phyloP scores from a whole-genome alignment of 768 basidiomycete genomes.

The Grammothele lineata region DNA sequence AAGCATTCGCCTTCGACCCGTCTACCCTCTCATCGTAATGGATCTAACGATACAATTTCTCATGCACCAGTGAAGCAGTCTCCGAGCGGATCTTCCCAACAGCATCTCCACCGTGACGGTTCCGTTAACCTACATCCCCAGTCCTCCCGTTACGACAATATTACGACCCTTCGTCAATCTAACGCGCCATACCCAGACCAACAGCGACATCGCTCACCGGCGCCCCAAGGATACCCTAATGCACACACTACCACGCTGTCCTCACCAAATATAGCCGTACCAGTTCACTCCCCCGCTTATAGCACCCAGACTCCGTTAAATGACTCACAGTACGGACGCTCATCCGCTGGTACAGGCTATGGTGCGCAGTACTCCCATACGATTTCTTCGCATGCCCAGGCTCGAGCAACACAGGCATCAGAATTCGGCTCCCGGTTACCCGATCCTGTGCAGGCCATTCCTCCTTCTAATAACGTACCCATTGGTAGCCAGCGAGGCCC shows the following conservation, averaged over 20 bases:
- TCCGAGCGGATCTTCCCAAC: constrained; percentile 13
- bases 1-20: constrained; percentile 20
- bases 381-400: neutral
- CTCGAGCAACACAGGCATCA: neutral
- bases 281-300: constrained; percentile 10
- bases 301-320: constrained; percentile 9
- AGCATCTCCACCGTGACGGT: constrained; percentile 19
- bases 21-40: constrained; percentile 23
- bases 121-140: constrained; percentile 17
- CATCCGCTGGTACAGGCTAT: neutral
- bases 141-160: constrained; percentile 22
- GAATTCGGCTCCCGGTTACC: neutral
- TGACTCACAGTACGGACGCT: constrained; percentile 7
- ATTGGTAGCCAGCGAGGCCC: constrained; percentile 21
- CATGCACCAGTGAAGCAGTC: constrained; percentile 20
- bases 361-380: too few relatives aligned
- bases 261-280: constrained; percentile 2
- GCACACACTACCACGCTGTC: constrained; percentile 2
- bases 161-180: constrained; percentile 17
- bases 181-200: constrained; percentile 24
- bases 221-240: constrained; percentile 15
- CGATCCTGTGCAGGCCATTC: neutral
- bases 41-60: constrained; percentile 25
- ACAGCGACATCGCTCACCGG: constrained; percentile 24
- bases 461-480: neutral